Evolutionary conservation across 1,284 basidiomycete species (phyloP).

Genomic region (Cerioporus squamosus): DNA sequence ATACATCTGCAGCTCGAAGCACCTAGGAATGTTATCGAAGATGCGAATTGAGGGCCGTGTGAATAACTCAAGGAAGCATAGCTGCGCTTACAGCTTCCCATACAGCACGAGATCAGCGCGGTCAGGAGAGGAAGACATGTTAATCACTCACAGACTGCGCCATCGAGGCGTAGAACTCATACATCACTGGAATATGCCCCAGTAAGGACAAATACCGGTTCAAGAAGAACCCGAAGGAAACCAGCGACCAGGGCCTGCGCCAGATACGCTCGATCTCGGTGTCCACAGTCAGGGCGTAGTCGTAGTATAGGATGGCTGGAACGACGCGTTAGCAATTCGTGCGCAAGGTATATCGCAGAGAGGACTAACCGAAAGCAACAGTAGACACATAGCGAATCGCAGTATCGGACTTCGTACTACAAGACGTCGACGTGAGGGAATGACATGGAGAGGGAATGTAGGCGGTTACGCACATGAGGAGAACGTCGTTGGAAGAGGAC

Average conservation of each 20-base stretch:
- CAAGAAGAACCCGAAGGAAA: conserved; percentile 10
- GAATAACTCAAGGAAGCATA: no score
- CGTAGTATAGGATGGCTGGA: conserved; percentile 6
- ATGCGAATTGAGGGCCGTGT: no score
- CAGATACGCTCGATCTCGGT: conserved; percentile 26
- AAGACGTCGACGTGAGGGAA: background rate
- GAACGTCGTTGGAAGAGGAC: no score
- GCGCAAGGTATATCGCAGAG: background rate
- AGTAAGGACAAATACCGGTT: conserved; percentile 8
- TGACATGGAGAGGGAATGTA: no score
- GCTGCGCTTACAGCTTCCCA: no score
- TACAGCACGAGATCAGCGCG: background rate
- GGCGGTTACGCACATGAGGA: no score
- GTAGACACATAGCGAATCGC: background rate
- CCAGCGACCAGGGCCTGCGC: background rate
- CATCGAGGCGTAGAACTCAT: conserved; percentile 2
- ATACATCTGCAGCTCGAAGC: conserved; percentile 8
- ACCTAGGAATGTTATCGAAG: background rate
- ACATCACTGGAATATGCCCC: conserved; percentile 2
- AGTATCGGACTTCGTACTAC: background rate
- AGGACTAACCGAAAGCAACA: background rate
- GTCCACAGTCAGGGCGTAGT: conserved; percentile 31
- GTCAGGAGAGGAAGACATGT: background rate
- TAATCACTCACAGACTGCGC: background rate
- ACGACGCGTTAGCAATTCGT: no score